Base-by-base conservation (phyloP, 805 yeast species). In the Kodamaea kaohsiungensis region DNA sequence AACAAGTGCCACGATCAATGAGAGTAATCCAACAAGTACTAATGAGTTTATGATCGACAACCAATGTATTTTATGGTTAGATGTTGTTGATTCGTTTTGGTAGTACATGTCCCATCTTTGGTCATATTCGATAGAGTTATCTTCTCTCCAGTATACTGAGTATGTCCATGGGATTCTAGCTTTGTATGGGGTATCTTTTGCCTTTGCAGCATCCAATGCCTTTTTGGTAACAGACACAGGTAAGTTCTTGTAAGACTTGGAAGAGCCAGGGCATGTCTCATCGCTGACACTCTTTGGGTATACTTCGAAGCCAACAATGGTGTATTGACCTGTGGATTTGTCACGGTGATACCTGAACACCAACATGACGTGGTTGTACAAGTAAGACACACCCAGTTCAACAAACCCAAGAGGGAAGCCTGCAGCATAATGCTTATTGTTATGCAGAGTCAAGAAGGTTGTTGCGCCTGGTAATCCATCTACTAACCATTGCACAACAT, bases 401-500 rank as follows among this genome's bases (percentile, higher is more conserved):
- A 81, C 82, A 60, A 81, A 86, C 0, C 97, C 97, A 35, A 91
- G 67, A 2, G 96, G 92, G 71, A 91, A 91, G 1, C 97, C 97
- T 2, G 95, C 84, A 4, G 91, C 87, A 61, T 91, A 91, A 69
- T 87, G 88, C 61, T 88, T 85, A 58, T 82, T 81, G 16, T 81
- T 76, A 48, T 79, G 80, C 10, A 79, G 82, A 7, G 81, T 79
- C 35, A 86, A 81, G 59, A 86, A 88, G 0, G 96, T 87, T 0
- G 97, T 90, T 1, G 96, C 93, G 7, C 95, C 96, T 0, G 97
- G 97, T 35, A 91, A 72, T 18, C 86, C 89, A 70, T 91, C 97
- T 13, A 91, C 75, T 22, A 82, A 69, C 97, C 97, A 91, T 63
- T 91, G 92, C 12, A 82, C 91, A 51, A 86, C 86, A 62, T 91